Evolutionary conservation across 495 filamentous ascomycete species (phyloP).

Genomic region (Aspergillus haitiensis): DNA sequence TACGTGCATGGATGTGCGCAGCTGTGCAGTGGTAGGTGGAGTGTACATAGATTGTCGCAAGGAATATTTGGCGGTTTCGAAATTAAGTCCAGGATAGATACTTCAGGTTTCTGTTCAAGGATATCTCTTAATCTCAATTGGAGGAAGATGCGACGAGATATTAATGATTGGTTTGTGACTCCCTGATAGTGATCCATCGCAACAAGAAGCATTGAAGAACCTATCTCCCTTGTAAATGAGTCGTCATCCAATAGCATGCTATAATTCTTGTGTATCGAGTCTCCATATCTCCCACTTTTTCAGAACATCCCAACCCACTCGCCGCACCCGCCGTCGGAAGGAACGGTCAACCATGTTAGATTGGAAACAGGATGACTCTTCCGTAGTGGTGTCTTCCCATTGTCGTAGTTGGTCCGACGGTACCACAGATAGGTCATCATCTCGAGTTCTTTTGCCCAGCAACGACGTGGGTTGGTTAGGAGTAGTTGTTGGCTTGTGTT

Average conservation of each 20-base stretch:
- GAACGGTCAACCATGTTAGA: conserved; percentile 6
- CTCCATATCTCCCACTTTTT: conserved; percentile 48
- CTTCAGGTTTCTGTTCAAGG: no score
- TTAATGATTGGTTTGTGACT: no score
- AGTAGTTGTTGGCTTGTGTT: background rate
- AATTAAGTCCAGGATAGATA: no score
- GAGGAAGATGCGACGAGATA: no score
- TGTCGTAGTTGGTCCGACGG: conserved; percentile 3
- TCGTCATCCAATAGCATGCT: background rate
- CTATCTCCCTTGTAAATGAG: no score
- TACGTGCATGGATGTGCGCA: no score
- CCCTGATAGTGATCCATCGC: no score
- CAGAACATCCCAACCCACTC: conserved; percentile 45
- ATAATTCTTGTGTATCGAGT: conserved; percentile 45
- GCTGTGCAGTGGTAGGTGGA: no score
- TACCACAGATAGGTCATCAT: conserved; percentile 11
- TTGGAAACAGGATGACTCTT: background rate
- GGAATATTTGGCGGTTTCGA: no score
- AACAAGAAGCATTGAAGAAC: no score
- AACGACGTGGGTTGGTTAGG: conserved; percentile 10
- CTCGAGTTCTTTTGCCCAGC: conserved; percentile 26
- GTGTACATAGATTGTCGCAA: no score
- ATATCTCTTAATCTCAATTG: no score
- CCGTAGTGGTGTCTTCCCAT: background rate
- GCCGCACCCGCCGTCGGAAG: conserved; percentile 35